phyloP scores from a whole-genome alignment of 2,329 filamentous ascomycete species.

The Botrytis cinerea region DNA sequence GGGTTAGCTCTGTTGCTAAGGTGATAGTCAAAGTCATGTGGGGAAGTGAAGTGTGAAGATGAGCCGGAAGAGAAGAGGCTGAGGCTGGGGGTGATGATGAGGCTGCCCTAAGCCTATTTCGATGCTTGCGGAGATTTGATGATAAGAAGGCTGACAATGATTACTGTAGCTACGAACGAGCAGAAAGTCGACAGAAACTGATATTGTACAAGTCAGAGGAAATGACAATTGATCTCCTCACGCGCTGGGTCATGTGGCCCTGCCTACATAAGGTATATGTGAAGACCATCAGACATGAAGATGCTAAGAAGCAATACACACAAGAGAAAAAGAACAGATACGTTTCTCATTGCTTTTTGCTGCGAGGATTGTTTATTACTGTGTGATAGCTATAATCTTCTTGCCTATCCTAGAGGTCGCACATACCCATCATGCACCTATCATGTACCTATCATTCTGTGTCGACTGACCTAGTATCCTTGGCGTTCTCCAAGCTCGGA shows the following conservation, averaged over 20 bases:
- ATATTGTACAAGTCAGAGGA: neutral
- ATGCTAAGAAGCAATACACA: neutral
- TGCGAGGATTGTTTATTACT: neutral
- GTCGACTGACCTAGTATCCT: neutral
- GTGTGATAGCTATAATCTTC: neutral
- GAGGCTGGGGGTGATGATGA: neutral
- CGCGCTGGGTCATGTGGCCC: neutral
- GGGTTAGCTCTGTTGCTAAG: conserved; percentile 12
- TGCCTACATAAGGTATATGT: neutral
- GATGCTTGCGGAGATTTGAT: neutral
- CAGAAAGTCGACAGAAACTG: neutral
- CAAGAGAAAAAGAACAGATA: neutral
- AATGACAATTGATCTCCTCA: neutral
- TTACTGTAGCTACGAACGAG: neutral
- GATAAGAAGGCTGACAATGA: neutral
- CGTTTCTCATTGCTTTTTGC: neutral
- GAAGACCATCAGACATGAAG: neutral
- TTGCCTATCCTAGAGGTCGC: neutral
- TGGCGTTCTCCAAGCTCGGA: neutral
- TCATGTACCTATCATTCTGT: neutral
- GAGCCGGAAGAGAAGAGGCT: neutral
- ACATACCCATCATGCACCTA: neutral
- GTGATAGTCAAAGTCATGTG: conserved; percentile 9
- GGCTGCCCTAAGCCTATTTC: neutral
- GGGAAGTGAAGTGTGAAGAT: neutral